Conservation (phyloP, 1,284 basidiomycete species). For the Malassezia furfur region DNA sequence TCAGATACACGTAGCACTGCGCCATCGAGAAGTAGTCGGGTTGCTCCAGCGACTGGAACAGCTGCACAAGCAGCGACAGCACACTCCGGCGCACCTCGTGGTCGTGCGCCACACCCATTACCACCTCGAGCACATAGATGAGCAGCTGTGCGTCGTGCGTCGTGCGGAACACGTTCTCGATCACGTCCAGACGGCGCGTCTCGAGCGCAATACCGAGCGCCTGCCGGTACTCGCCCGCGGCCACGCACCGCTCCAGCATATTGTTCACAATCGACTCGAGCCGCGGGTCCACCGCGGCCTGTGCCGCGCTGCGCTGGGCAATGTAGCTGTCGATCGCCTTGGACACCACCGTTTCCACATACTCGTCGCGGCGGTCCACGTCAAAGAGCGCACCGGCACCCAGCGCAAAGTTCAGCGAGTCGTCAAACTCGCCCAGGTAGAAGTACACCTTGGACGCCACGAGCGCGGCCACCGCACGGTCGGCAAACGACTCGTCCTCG, state of each 20-base stretch:
- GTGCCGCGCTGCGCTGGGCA: slow-evolving; percentile 18
- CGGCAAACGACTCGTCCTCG: slow-evolving; percentile 38
- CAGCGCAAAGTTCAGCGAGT: slow-evolving; percentile 46
- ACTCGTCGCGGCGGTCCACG: slow-evolving; percentile 43
- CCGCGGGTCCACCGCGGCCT: slow-evolving; percentile 24
- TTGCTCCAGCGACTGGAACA: slow-evolving; percentile 40
- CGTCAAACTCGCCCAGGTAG: slow-evolving; percentile 45
- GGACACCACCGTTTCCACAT: slow-evolving; percentile 46
- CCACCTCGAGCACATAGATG: slow-evolving; percentile 43
- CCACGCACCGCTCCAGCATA: slow-evolving; percentile 45
- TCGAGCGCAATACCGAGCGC: slow-evolving; percentile 46
- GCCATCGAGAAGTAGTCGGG: slow-evolving; percentile 47
- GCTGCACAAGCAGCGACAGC: slow-evolving; percentile 43
- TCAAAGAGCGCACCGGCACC: slow-evolving; percentile 43
- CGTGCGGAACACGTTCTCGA: slow-evolving; percentile 38
- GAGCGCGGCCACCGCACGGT: slow-evolving; percentile 43
- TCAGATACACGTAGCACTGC: slow-evolving; percentile 48
- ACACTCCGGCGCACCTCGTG: slow-evolving; percentile 38
- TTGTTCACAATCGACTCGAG: slow-evolving; percentile 42
- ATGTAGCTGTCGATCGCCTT: slow-evolving; percentile 48
- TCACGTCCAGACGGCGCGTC: slow-evolving; percentile 40
- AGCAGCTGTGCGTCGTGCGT: slow-evolving; percentile 39
- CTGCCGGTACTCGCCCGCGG: slow-evolving; percentile 39
- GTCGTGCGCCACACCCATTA: slow-evolving; percentile 35
- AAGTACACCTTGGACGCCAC: slow-evolving; percentile 48